Evolutionary conservation across 2,329 filamentous ascomycete genomes (phyloP), one percentile per base, ranked within the genome.

Genomic region (Aspergillus candidus): DNA sequence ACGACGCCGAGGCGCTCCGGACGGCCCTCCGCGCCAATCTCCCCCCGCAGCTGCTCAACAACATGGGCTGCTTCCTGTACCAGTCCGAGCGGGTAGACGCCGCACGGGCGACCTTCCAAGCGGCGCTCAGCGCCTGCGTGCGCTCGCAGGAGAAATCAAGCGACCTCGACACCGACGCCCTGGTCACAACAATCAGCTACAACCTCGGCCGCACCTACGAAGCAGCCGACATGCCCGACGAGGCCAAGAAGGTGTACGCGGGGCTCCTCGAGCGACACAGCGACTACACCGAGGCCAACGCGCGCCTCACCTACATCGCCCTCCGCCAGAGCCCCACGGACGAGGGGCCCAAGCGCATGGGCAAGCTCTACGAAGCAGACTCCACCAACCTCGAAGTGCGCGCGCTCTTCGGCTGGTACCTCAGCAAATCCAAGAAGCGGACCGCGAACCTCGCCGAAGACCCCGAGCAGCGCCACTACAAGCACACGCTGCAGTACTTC

Each of bases 151-250:
- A 88, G 57, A 84, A 81, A 56, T 84, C 89, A 47, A 78, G 84
- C 41, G 79, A 80, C 1, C 77, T 84, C 49, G 93, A 97, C 61
- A 90, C 84, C 0, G 93, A 98, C 67, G 88, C 89, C 11, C 75
- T 98, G 4, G 84, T 97, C 18, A 95, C 91, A 0, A 95, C 90
- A 3, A 94, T 98, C 63, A 95, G 88, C 63, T 98, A 93, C 76
- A 98, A 97, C 59, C 80, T 98, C 33, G 93, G 86, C 22, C 81
- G 93, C 46, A 94, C 89, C 46, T 96, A 96, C 58, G 93, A 98
- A 71, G 84, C 87, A 0, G 83, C 87, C 41, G 83, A 85, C 31
- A 77, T 91, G 62, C 75, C 80, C 6, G 86, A 94, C 32, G 83
- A 94, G 66, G 93, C 93, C 1, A 81, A 87, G 48, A 85, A 87